These are phyloP conservation scores for Rhodosporidiobolus odoratus DNA, from an alignment of 768 basidiomycete species.

Conservation along the genomic window DNA sequence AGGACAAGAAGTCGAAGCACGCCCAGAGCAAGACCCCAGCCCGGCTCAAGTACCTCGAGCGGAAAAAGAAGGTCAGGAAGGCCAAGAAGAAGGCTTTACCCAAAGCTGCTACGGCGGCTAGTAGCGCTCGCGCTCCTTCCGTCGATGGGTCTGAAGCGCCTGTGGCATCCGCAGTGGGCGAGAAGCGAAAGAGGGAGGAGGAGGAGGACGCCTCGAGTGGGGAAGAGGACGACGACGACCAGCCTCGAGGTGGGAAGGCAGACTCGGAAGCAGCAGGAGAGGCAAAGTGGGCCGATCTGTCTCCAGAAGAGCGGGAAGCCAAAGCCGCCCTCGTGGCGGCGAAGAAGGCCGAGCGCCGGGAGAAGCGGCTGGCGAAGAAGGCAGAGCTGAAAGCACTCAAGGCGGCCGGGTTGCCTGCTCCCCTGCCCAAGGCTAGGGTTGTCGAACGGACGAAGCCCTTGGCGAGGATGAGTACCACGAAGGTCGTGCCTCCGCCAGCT, in stretches of 20 bases:
- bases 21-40: conserved; percentile 62
- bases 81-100: conserved; percentile 37
- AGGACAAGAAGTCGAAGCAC: conserved; percentile 26
- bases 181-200: conserved; percentile 36
- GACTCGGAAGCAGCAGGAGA: background rate
- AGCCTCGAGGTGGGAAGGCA: background rate
- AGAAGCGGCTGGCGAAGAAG: conserved; percentile 39
- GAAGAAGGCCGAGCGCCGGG: conserved; percentile 35
- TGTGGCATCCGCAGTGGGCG: background rate
- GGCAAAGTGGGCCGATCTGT: conserved; percentile 28
- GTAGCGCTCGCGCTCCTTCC: conserved; percentile 24
- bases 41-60: conserved; percentile 65
- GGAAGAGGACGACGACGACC: background rate
- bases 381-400: conserved; percentile 27
- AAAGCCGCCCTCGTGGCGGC: conserved; percentile 15
- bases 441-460: conserved; percentile 36
- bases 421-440: conserved; percentile 35
- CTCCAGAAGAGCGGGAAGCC: conserved; percentile 34
- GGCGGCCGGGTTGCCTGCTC: conserved; percentile 33
- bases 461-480: background rate
- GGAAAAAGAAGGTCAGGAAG: conserved; percentile 61
- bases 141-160: too few relatives aligned
- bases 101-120: conserved; percentile 41
- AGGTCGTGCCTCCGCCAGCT: conserved; percentile 5
- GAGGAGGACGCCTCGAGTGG: conserved; percentile 41